These are phyloP conservation scores for Solanum piurae DNA, from an alignment of 257 asterid genomes.

Conservation along the genomic window DNA sequence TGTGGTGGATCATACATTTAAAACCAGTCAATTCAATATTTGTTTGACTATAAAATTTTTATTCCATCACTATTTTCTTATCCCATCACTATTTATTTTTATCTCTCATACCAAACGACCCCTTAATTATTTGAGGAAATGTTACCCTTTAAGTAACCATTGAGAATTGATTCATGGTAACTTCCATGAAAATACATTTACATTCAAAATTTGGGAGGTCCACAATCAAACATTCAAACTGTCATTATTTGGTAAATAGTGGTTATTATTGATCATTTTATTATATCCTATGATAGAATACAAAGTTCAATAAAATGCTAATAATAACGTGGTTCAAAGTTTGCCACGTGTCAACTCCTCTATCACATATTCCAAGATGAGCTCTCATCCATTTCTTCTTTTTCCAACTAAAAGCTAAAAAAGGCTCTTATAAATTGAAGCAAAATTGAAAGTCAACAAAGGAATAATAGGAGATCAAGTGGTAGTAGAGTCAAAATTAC, in stretches of 20 bases:
- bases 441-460: neutral
- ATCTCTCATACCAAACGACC: too few species aligned
- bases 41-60: too few species aligned
- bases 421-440: neutral
- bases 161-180: too few species aligned
- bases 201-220: neutral
- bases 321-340: neutral
- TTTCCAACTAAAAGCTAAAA: neutral
- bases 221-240: neutral
- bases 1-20: too few species aligned
- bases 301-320: neutral
- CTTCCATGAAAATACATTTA: neutral
- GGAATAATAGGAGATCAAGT: neutral
- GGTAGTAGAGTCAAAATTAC: neutral
- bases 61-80: too few species aligned
- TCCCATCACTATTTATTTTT: too few species aligned
- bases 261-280: neutral
- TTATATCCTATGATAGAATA: neutral
- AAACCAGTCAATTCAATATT: too few species aligned
- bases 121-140: too few species aligned
- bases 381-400: neutral
- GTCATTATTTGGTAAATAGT: neutral
- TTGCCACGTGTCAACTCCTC: conserved; percentile 14
- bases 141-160: too few species aligned
- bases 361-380: conserved; percentile 24